A percentile compares a stretch with the other conserved stretches of the same genome.
phyloP scores from a whole-genome alignment of 164 flowering plant species.

The Chimonanthus praecox region DNA sequence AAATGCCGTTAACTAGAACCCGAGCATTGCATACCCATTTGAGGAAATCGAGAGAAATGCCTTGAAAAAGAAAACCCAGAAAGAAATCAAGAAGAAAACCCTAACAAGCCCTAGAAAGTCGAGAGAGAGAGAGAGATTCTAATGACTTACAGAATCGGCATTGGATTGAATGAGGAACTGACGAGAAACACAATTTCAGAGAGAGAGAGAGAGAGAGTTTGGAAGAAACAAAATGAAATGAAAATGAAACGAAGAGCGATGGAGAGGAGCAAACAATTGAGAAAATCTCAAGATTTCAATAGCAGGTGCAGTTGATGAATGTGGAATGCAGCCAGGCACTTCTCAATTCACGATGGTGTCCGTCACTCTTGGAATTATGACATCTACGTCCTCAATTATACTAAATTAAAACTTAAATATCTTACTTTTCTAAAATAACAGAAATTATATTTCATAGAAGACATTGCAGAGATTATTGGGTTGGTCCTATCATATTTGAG shows the following conservation, averaged over 20 bases:
- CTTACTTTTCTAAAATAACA: too few species aligned
- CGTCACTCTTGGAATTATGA: not conserved
- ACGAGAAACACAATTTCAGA: not conserved
- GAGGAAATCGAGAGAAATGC: not conserved
- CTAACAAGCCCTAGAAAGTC: not conserved
- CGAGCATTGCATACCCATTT: constrained; percentile 1
- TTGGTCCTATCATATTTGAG: too few species aligned
- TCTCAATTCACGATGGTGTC: not conserved
- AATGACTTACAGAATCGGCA: not conserved
- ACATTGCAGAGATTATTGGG: too few species aligned
- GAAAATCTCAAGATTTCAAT: too few species aligned
- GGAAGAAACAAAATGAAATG: not conserved
- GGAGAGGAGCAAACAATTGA: not conserved
- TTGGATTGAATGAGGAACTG: not conserved
- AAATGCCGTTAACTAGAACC: not conserved
- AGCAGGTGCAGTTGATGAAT: not conserved
- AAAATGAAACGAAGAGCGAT: not conserved
- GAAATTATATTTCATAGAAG: too few species aligned
- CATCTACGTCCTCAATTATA: not conserved
- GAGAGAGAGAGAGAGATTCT: not conserved
- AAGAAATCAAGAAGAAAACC: constrained; percentile 3
- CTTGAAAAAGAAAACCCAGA: not conserved
- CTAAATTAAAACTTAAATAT: too few species aligned
- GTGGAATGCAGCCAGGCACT: not conserved
- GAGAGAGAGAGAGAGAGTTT: not conserved